Base-by-base conservation (phyloP, 1,284 basidiomycete genomes). In the Schizophyllum commune region DNA sequence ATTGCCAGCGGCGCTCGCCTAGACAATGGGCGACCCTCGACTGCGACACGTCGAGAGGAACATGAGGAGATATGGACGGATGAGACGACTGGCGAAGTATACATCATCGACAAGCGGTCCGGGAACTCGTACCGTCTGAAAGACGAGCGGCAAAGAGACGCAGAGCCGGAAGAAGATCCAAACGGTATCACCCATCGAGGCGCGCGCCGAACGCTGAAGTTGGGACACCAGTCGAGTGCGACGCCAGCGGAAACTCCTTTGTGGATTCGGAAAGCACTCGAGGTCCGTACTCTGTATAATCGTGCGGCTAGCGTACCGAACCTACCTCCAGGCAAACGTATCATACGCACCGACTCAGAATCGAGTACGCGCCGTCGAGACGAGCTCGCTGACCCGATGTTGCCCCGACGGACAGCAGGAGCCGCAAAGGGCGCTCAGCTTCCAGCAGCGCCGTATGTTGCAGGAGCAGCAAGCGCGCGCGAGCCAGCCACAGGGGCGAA, bases 71-170 rank as follows among this genome's bases (percentile, higher is more conserved):
- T 74, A 22, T 90, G 88, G 88, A 80, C 74, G 34, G 88, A 92
- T 72, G 79, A 82, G 21, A 71, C 66, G 21, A 89, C 86, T 1
- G 83, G 87, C n/a, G 80, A 89, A 70, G 78, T 77, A 0, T 88
- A 89, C 65, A 66, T 89, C 6, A 79, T 94, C 9, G 88, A 96
- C 69, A 70, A 79, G 57, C 79, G 87, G 27, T 84, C 83, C 9
- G 84, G 83, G 11, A 81, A 89, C 72, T 79, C 83, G 51, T 77
- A 78, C 19, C 53, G 53, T 13, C 39, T 13, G 17, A 47, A 47
- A 13, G 39, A 47, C 8, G 39, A 47, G 39, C 39, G 39, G 2
- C 17, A 47, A 13, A 11, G 17, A 3, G 39, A 47, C 8, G 9
- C 8, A 47, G 39, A 11, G 17, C 13, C 39, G 2, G 9, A 11